These are phyloP conservation scores for Oryza australiensis DNA, from an alignment of 176 grass and related monocot species.

Conservation along the genomic window DNA sequence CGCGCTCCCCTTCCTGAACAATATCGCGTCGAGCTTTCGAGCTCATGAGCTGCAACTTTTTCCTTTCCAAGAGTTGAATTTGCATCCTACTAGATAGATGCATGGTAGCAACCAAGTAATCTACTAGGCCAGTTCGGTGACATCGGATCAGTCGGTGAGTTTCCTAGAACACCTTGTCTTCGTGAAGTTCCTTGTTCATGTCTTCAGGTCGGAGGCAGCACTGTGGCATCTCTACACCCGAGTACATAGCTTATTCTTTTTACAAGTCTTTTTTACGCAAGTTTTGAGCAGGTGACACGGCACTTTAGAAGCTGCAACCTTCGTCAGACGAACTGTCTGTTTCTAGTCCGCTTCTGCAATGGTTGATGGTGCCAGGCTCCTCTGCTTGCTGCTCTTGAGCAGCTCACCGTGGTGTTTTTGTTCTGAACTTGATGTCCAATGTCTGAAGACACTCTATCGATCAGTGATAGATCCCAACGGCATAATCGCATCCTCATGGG, in stretches of 20 bases:
- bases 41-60: no score
- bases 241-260: background rate
- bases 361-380: background rate
- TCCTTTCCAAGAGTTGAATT: no score
- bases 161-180: background rate
- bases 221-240: background rate
- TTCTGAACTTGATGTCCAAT: slow-evolving; percentile 32
- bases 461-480: slow-evolving; percentile 34
- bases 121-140: no score
- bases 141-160: background rate
- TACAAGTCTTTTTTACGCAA: background rate
- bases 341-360: background rate
- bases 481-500: slow-evolving; percentile 40
- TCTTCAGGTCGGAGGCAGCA: background rate
- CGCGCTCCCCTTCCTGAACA: no score
- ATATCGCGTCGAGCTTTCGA: no score
- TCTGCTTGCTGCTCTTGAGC: slow-evolving; percentile 1
- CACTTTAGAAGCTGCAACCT: background rate
- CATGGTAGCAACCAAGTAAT: no score
- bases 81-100: no score
- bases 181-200: background rate
- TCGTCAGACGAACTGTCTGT: background rate
- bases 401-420: slow-evolving; percentile 11
- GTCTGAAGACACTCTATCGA: slow-evolving; percentile 20
- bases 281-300: background rate